Evolutionary conservation across 306 rosid species (phyloP).

Genomic region (Cucumis melo): DNA sequence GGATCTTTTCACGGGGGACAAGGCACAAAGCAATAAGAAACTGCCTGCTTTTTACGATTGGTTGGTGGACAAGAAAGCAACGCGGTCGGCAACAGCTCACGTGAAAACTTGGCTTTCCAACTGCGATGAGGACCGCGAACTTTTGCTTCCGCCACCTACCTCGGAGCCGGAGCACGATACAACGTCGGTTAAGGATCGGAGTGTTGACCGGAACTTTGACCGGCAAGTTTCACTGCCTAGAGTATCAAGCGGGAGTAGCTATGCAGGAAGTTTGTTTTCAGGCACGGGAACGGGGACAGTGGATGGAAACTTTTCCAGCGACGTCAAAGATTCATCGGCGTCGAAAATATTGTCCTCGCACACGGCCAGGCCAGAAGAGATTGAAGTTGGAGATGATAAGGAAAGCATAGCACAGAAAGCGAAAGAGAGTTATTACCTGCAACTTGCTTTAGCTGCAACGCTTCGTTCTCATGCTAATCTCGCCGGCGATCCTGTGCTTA

Average conservation of each 20-base stretch:
- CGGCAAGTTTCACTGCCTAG: slow-evolving; percentile 56
- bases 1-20: slow-evolving; percentile 35
- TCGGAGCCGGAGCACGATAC: slow-evolving; percentile 14
- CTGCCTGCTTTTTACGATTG: slow-evolving; percentile 43
- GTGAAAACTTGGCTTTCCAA: slow-evolving; percentile 20
- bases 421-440: slow-evolving; percentile 51
- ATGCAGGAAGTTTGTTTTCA: slow-evolving; percentile 78
- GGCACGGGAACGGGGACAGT: slow-evolving; percentile 52
- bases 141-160: slow-evolving; percentile 21
- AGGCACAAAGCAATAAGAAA: slow-evolving; percentile 20
- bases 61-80: slow-evolving; percentile 38
- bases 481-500: slow-evolving; percentile 39
- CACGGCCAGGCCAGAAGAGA: slow-evolving; percentile 12
- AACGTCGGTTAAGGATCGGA: slow-evolving; percentile 25
- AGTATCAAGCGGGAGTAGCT: slow-evolving; percentile 70
- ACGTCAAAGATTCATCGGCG: slow-evolving; percentile 29
- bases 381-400: slow-evolving; percentile 10
- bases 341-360: slow-evolving; percentile 22
- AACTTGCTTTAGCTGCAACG: slow-evolving; percentile 46
- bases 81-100: slow-evolving; percentile 20
- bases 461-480: slow-evolving; percentile 50
- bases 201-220: slow-evolving; percentile 46
- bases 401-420: slow-evolving; percentile 25
- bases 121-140: slow-evolving; percentile 34
- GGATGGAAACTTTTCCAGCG: slow-evolving; percentile 53